A percentile compares a stretch with the other conserved stretches of the same genome.
phyloP scores from a whole-genome alignment of 2,329 filamentous ascomycete genomes.

The Penicillium sp. region DNA sequence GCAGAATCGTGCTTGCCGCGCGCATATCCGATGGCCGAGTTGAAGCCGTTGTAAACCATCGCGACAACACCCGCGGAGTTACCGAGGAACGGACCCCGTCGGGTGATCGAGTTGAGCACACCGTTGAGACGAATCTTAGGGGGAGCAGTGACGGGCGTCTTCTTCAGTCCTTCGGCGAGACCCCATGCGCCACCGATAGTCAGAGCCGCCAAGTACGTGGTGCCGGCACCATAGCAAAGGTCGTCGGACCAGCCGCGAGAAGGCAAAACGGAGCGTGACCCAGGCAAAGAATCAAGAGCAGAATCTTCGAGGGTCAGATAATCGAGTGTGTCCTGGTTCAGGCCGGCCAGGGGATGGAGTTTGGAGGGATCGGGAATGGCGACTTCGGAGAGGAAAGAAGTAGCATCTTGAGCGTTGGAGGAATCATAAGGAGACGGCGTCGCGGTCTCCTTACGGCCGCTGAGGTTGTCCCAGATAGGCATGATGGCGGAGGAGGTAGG shows the following conservation, averaged over 20 bases:
- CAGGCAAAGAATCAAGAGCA: slow-evolving; percentile 81
- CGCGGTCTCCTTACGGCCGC: slow-evolving; percentile 62
- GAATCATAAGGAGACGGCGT: slow-evolving; percentile 68
- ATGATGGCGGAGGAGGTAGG: slow-evolving; percentile 42
- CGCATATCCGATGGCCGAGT: slow-evolving; percentile 77
- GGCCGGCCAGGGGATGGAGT: slow-evolving; percentile 88
- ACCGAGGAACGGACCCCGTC: slow-evolving; percentile 90
- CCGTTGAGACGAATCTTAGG: slow-evolving; percentile 93
- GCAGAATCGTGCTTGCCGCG: slow-evolving; percentile 86
- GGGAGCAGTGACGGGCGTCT: slow-evolving; percentile 69
- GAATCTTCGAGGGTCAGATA: slow-evolving; percentile 95
- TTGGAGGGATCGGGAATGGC: slow-evolving; percentile 82
- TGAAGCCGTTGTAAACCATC: slow-evolving; percentile 93
- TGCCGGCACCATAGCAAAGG: slow-evolving; percentile 94
- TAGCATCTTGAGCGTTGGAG: slow-evolving; percentile 74
- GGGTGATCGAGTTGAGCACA: slow-evolving; percentile 89
- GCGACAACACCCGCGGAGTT: slow-evolving; percentile 96
- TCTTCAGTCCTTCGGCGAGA: slow-evolving; percentile 81
- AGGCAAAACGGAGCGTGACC: slow-evolving; percentile 82
- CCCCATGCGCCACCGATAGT: slow-evolving; percentile 89
- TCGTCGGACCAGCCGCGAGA: slow-evolving; percentile 98
- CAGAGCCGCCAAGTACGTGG: slow-evolving; percentile 88
- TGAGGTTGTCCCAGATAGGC: slow-evolving; percentile 65
- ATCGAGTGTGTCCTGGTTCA: slow-evolving; percentile 91
- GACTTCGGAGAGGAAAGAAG: slow-evolving; percentile 79